Evolutionary conservation across 371 early-diverging fungal genomes (phyloP), one percentile per base, ranked within the genome.

Genomic region (Syncephalastrum contaminatum): DNA sequence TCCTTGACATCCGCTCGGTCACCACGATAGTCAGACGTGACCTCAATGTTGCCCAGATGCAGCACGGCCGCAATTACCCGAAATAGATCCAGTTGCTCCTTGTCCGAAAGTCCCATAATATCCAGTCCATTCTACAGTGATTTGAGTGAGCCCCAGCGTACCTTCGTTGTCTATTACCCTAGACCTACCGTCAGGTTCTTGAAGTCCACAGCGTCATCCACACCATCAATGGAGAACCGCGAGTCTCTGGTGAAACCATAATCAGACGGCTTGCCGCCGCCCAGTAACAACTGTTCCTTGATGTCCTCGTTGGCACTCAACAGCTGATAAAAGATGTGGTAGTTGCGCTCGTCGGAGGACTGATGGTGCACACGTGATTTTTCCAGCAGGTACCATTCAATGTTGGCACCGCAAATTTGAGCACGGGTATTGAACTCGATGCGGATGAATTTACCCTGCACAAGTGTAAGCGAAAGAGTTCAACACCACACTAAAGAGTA

Each of bases 281-380:
- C 89, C 47, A 94, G 68, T 58, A 94, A 67, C 15, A 95, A 79
- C 54, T 78, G 66, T 43, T 85, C 86, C 60, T 89, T 90, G 21
- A 85, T 56, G 5, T 75, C 61, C 8, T 87, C 67, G 7, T 93
- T 92, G 12, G 95, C 95, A 65, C 86, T 91, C 66, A 99, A 66
- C 6, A 99, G 69, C 74, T 99, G 97, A 76, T 99, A 99, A 70
- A 99, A 99, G 42, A 99, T 87, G 67, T 99, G 99, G 67, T 96
- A 99, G 76, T 95, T 99, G 54, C 99, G 83, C 74, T 99, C 99
- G 52, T 90, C 83, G 5, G 78, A 42, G 0, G 92, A 87, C 69
- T 96, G 99, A 50, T 87, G 91, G 16, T 97, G 95, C 0, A 99
- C 97, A 43, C 99, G 88, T 2, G 98, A 96, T 67, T 96, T 97